Conservation (phyloP, 148 eudicot species). For the Pharnaceum exiguum region DNA sequence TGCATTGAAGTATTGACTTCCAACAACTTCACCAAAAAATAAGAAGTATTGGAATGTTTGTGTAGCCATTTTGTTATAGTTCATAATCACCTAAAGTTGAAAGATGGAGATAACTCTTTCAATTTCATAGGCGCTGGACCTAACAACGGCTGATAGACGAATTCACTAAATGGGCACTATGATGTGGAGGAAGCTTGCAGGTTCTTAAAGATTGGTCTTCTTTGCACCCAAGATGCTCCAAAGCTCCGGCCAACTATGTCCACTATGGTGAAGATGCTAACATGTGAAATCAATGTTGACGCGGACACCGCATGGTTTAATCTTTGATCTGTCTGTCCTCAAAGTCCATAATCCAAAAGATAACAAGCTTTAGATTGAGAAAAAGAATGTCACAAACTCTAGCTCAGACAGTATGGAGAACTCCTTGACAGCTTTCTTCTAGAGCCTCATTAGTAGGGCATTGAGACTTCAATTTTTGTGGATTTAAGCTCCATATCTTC, state of each 20-base stretch:
- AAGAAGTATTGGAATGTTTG: too few relatives aligned
- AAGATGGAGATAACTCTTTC: too few relatives aligned
- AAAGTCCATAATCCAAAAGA: slow-evolving; percentile 15
- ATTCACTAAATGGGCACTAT: slow-evolving; percentile 28
- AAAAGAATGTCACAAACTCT: slow-evolving; percentile 13
- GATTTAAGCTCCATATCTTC: too few relatives aligned
- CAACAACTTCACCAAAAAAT: too few relatives aligned
- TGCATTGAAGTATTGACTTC: too few relatives aligned
- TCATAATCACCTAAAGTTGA: too few relatives aligned
- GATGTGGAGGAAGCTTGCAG: slow-evolving; percentile 39
- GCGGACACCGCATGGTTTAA: slow-evolving; percentile 33
- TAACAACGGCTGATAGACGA: too few relatives aligned
- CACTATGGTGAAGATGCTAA: slow-evolving; percentile 41
- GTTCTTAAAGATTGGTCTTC: slow-evolving; percentile 41
- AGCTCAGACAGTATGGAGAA: slow-evolving; percentile 24
- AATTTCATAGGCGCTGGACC: too few relatives aligned
- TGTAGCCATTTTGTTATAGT: too few relatives aligned
- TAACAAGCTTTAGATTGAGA: background rate
- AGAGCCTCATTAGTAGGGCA: too few relatives aligned
- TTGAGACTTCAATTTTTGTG: too few relatives aligned
- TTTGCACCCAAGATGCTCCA: slow-evolving; percentile 50
- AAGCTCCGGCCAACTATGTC: slow-evolving; percentile 50
- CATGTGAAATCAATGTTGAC: slow-evolving; percentile 19
- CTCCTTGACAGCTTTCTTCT: slow-evolving; percentile 18
- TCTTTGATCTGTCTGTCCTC: slow-evolving; percentile 35